These are phyloP conservation scores for Mitragyna speciosa DNA, from an alignment of 257 asterid species.

Conservation along the genomic window DNA sequence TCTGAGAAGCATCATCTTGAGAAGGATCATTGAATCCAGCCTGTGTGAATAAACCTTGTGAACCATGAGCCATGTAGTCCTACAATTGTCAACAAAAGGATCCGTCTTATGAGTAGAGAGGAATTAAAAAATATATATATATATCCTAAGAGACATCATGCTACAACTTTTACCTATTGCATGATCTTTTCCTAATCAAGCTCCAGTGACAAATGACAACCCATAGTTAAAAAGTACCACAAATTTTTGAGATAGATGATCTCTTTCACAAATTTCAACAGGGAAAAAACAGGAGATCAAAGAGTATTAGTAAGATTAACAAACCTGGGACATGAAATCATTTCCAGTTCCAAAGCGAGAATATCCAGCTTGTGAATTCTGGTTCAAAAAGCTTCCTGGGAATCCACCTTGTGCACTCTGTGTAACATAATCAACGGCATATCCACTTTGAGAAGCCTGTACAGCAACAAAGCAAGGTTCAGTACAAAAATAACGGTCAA, in stretches of 20 bases:
- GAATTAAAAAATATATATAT: background rate
- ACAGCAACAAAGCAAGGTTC: constrained; percentile 10
- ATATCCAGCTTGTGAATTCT: constrained; percentile 87
- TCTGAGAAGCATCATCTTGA: constrained; percentile 81
- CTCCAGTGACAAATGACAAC: too few species aligned
- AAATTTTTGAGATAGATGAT: background rate
- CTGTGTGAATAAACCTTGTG: constrained; percentile 91
- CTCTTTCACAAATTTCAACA: too few species aligned
- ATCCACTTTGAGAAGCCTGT: constrained; percentile 93
- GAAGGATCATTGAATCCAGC: constrained; percentile 79
- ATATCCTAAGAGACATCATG: background rate
- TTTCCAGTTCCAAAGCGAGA: constrained; percentile 84
- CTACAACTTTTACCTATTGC: background rate
- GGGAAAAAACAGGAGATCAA: background rate
- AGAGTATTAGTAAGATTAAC: constrained; percentile 8
- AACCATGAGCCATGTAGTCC: constrained; percentile 95
- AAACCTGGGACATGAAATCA: constrained; percentile 98
- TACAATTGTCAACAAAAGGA: constrained; percentile 26
- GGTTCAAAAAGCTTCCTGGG: constrained; percentile 82
- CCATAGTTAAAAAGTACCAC: background rate
- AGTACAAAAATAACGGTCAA: background rate
- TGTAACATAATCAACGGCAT: constrained; percentile 69
- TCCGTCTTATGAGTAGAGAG: background rate
- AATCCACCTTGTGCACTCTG: constrained; percentile 93
- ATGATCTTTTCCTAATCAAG: background rate